phyloP scores from a whole-genome alignment of 768 basidiomycete species.

The Hygrophorus russula region DNA sequence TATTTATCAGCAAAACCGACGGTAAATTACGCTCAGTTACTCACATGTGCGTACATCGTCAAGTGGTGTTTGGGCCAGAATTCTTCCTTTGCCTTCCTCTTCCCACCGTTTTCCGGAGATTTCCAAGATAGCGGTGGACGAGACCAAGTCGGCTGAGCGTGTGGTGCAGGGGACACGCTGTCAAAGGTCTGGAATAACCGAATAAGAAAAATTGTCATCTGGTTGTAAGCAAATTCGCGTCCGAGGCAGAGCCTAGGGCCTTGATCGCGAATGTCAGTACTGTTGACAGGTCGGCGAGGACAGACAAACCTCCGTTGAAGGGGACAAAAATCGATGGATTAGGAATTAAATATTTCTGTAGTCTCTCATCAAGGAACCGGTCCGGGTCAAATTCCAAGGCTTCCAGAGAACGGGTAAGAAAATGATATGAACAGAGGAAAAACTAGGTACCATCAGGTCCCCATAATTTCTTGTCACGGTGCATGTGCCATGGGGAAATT shows the following conservation, averaged over 20 bases:
- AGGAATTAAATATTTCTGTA: conserved; percentile 40
- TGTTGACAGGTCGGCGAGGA: conserved; percentile 25
- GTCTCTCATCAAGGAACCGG: conserved; percentile 50
- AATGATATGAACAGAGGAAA: neutral
- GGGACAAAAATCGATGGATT: conserved; percentile 48
- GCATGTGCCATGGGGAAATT: conserved; percentile 30
- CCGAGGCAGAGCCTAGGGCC: conserved; percentile 8
- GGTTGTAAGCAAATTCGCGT: conserved; percentile 39
- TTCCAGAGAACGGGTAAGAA: conserved; percentile 9
- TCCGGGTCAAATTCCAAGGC: conserved; percentile 53
- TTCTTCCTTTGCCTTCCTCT: conserved; percentile 23
- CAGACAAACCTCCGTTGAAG: conserved; percentile 39
- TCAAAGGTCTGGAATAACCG: conserved; percentile 34
- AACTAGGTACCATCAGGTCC: conserved; percentile 29
- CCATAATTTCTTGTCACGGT: conserved; percentile 32
- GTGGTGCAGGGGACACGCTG: conserved; percentile 23
- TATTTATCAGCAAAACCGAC: no score
- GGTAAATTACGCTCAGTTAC: neutral
- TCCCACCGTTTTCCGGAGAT: conserved; percentile 8
- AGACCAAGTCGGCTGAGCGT: conserved; percentile 21
- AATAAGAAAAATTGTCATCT: conserved; percentile 35
- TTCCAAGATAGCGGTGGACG: conserved; percentile 28
- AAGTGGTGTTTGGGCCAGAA: conserved; percentile 8
- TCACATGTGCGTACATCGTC: conserved; percentile 15
- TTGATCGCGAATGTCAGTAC: conserved; percentile 28